phyloP scores from a whole-genome alignment of 2,329 filamentous ascomycete species.

The Neofusicoccum sp. region DNA sequence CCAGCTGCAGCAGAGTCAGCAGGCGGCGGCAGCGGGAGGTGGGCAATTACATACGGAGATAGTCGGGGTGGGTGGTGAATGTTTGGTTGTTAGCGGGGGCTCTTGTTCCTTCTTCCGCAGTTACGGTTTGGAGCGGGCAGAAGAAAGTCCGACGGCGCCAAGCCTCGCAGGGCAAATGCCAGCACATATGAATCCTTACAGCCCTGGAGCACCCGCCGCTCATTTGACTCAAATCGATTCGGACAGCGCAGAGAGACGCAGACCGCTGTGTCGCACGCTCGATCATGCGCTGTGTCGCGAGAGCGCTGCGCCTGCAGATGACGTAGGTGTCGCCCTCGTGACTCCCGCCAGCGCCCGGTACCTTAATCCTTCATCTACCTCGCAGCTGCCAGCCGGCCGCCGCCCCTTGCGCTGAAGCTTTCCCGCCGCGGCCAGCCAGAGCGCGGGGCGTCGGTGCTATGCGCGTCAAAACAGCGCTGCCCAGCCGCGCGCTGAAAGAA shows the following conservation, averaged over 20 bases:
- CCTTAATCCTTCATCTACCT: constrained; percentile 10
- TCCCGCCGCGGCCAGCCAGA: background rate
- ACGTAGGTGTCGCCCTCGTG: constrained; percentile 14
- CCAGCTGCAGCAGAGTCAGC: constrained; percentile 15
- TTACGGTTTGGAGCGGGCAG: constrained; percentile 13
- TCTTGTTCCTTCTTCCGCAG: background rate
- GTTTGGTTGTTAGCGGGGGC: constrained; percentile 18
- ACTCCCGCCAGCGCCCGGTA: constrained; percentile 11
- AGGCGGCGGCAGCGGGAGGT: constrained; percentile 2
- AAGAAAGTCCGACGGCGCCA: constrained; percentile 18
- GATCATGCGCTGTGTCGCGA: constrained; percentile 7
- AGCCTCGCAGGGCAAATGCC: constrained; percentile 8
- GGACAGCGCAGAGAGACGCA: constrained; percentile 10
- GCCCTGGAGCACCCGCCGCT: background rate
- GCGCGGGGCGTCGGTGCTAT: background rate
- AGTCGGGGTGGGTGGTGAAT: constrained; percentile 16
- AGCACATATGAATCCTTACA: constrained; percentile 11
- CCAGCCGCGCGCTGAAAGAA: constrained; percentile 5
- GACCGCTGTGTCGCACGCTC: constrained; percentile 9
- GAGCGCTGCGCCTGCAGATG: constrained; percentile 1
- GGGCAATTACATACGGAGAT: constrained; percentile 18
- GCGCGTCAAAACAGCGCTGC: constrained; percentile 7
- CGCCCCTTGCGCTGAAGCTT: background rate
- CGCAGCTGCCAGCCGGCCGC: background rate
- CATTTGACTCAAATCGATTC: background rate